These are phyloP conservation scores for Colletotrichum tofieldiae DNA, from an alignment of 2,329 filamentous ascomycete genomes.

Conservation along the genomic window DNA sequence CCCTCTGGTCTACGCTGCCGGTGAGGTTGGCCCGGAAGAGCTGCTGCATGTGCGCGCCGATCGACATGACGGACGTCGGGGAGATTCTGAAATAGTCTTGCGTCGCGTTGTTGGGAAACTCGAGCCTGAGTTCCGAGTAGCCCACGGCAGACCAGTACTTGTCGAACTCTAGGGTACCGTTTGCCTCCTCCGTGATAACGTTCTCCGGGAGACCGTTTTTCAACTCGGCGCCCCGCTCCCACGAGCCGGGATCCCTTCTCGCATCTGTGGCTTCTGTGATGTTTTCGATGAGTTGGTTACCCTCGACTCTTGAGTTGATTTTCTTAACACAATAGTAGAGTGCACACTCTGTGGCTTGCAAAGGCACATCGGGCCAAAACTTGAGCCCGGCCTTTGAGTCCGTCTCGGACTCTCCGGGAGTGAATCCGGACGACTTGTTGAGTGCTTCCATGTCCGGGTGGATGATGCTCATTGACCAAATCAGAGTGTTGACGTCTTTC, in stretches of 20 bases:
- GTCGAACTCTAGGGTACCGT: slow-evolving; percentile 11
- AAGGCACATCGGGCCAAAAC: slow-evolving; percentile 20
- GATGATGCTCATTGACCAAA: slow-evolving; percentile 31
- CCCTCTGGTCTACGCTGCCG: neutral
- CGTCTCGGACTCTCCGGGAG: neutral
- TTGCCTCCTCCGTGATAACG: neutral
- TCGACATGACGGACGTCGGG: slow-evolving; percentile 1
- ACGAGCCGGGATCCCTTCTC: slow-evolving; percentile 1
- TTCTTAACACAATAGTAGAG: slow-evolving; percentile 28
- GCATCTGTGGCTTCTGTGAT: neutral
- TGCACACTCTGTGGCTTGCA: slow-evolving; percentile 22
- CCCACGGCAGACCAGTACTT: slow-evolving; percentile 13
- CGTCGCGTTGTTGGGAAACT: neutral
- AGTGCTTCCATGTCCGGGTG: slow-evolving; percentile 11
- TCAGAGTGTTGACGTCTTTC: slow-evolving; percentile 20
- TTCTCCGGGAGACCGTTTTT: slow-evolving; percentile 3
- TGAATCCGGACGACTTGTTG: neutral
- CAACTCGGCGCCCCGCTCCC: neutral
- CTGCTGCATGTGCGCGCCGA: slow-evolving; percentile 13
- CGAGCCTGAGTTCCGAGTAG: neutral
- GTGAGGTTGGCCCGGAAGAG: slow-evolving; percentile 14
- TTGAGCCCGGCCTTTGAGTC: neutral
- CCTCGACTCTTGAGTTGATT: neutral
- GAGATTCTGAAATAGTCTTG: neutral
- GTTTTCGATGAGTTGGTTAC: slow-evolving; percentile 1